Conservation (phyloP, 306 rosid genomes). For the Corylus americana region DNA sequence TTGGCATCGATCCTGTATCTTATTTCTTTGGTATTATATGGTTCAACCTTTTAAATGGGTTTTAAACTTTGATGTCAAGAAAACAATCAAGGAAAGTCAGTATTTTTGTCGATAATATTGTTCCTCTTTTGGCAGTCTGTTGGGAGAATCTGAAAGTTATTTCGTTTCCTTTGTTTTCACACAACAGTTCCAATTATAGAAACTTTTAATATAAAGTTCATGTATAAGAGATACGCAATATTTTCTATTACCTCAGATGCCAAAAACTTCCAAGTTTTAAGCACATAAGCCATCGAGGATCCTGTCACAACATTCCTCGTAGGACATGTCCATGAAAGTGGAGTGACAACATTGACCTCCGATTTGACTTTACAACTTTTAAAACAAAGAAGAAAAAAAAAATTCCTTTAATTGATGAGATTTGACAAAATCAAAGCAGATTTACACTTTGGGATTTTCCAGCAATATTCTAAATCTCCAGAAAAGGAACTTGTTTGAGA, state of each 20-base stretch:
- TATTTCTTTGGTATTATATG: slow-evolving; percentile 17
- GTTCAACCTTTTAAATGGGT: slow-evolving; percentile 15
- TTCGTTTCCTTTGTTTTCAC: slow-evolving; percentile 1
- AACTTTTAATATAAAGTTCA: neutral
- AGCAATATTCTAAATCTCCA: too few species aligned
- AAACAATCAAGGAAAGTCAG: slow-evolving; percentile 22
- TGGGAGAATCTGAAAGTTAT: neutral
- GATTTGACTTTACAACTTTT: neutral
- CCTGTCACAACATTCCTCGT: neutral
- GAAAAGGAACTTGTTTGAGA: too few species aligned
- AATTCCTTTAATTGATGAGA: neutral
- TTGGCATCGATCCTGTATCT: slow-evolving; percentile 35
- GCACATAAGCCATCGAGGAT: neutral
- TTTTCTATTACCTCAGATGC: neutral
- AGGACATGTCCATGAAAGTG: neutral
- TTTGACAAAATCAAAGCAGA: neutral
- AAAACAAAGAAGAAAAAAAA: too few species aligned
- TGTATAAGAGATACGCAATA: neutral
- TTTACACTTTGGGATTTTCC: too few species aligned
- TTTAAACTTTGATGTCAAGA: slow-evolving; percentile 23
- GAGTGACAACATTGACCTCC: neutral
- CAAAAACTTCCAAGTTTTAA: slow-evolving; percentile 6
- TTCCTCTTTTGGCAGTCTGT: neutral
- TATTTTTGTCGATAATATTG: neutral
- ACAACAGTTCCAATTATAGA: slow-evolving; percentile 16